A percentile compares a stretch with the other conserved stretches of the same genome.
Conservation (phyloP, 2,329 filamentous ascomycete genomes). For the Colletotrichum falcatum region DNA sequence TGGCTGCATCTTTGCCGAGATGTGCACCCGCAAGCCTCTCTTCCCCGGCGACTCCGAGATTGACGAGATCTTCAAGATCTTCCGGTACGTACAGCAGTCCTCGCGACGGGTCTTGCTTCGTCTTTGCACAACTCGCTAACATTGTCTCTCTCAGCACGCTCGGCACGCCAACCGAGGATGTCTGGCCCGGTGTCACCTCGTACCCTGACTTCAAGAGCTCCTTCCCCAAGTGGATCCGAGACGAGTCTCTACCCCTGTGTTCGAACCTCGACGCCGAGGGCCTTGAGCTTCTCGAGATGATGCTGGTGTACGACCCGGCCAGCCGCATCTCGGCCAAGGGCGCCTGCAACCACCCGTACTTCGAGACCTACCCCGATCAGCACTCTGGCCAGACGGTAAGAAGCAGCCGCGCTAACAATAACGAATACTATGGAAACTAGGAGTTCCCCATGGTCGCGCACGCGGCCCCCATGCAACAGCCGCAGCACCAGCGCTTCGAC, state of each 20-base stretch:
- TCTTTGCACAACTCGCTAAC: conserved; percentile 42
- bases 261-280: conserved; percentile 78
- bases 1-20: conserved; percentile 94
- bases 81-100: conserved; percentile 70
- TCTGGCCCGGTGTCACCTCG: conserved; percentile 93
- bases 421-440: conserved; percentile 42
- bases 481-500: conserved; percentile 25
- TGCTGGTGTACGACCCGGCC: conserved; percentile 90
- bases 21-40: conserved; percentile 93
- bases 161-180: conserved; percentile 83
- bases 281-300: conserved; percentile 73
- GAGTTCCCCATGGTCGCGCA: conserved; percentile 25
- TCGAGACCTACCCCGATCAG: conserved; percentile 59
- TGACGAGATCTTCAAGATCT: conserved; percentile 92
- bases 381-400: conserved; percentile 43
- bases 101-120: not conserved
- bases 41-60: conserved; percentile 94
- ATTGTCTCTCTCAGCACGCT: conserved; percentile 67
- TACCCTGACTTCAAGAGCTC: conserved; percentile 94
- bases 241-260: conserved; percentile 74
- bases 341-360: conserved; percentile 87
- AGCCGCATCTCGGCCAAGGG: conserved; percentile 91
- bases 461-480: conserved; percentile 21
- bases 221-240: conserved; percentile 90
- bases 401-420: conserved; percentile 26